These are phyloP conservation scores for Candida ipomoeae DNA, from an alignment of 805 yeast species.

Conservation along the genomic window DNA sequence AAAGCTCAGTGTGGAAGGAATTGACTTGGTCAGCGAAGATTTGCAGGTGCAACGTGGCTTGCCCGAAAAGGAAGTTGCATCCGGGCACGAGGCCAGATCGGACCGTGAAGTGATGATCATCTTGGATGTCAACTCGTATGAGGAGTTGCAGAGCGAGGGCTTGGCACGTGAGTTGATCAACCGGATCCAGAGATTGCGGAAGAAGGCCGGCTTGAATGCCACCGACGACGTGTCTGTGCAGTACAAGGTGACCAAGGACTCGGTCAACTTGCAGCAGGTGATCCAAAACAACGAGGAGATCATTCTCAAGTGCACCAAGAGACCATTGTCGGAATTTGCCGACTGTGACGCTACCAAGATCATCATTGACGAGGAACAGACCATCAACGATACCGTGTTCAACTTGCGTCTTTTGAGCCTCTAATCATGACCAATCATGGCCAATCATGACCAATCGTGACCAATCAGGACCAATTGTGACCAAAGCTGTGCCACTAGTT, in stretches of 20 bases:
- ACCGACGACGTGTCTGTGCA: slow-evolving; percentile 93
- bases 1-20: slow-evolving; percentile 81
- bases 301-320: slow-evolving; percentile 72
- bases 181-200: slow-evolving; percentile 95
- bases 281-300: slow-evolving; percentile 62
- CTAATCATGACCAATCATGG: slow-evolving; percentile 19
- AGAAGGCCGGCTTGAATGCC: slow-evolving; percentile 90
- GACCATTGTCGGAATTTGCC: slow-evolving; percentile 49
- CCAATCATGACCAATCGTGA: too few species aligned
- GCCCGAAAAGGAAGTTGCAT: slow-evolving; percentile 58
- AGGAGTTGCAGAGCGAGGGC: slow-evolving; percentile 89
- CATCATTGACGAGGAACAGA: slow-evolving; percentile 83
- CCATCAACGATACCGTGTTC: slow-evolving; percentile 69
- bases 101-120: slow-evolving; percentile 87
- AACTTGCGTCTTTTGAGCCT: slow-evolving; percentile 72
- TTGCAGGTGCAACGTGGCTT: slow-evolving; percentile 85
- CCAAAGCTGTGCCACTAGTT: neutral
- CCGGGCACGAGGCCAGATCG: slow-evolving; percentile 83
- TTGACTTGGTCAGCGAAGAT: slow-evolving; percentile 81
- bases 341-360: slow-evolving; percentile 35
- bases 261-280: slow-evolving; percentile 59
- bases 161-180: slow-evolving; percentile 93
- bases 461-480: neutral
- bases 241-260: slow-evolving; percentile 62
- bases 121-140: slow-evolving; percentile 81